Conservation (phyloP, 192 early-diverging fungal species). For the Pilaira anomala region DNA sequence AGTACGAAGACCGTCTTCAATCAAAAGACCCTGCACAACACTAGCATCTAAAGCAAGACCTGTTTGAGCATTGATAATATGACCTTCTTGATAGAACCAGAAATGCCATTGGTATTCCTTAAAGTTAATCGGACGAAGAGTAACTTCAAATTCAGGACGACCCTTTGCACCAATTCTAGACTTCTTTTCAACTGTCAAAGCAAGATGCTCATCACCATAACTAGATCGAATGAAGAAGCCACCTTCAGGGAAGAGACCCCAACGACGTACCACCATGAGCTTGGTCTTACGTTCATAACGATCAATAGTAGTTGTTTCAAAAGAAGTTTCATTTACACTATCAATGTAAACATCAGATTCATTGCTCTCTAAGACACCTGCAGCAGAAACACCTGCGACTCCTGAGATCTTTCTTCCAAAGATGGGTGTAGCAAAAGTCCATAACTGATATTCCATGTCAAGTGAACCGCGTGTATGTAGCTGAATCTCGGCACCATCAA, state of each 20-base stretch:
- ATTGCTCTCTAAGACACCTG: not conserved
- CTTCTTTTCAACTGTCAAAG: constrained; percentile 17
- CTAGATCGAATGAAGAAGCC: constrained; percentile 21
- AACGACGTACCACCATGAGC: constrained; percentile 11
- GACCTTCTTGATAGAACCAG: constrained; percentile 22
- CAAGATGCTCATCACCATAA: constrained; percentile 13
- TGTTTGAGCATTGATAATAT: constrained; percentile 23
- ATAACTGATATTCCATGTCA: not conserved
- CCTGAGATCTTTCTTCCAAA: constrained; percentile 7
- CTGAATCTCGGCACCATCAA: constrained; percentile 11
- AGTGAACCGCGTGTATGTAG: constrained; percentile 1
- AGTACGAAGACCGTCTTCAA: constrained; percentile 17
- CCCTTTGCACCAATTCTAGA: constrained; percentile 5
- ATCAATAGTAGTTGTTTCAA: not conserved
- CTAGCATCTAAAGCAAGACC: constrained; percentile 15
- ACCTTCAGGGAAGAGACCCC: constrained; percentile 24
- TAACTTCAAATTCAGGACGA: constrained; percentile 1
- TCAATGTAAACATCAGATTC: constrained; percentile 3
- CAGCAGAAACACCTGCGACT: not conserved
- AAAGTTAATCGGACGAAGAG: constrained; percentile 5
- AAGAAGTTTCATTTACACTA: not conserved
- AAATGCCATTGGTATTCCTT: constrained; percentile 20
- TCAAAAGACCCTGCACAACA: not conserved
- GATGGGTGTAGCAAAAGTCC: constrained; percentile 18
- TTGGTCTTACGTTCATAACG: not conserved